These are phyloP conservation scores for Danielia oregonensis DNA, from an alignment of 805 yeast species.

Conservation along the genomic window DNA sequence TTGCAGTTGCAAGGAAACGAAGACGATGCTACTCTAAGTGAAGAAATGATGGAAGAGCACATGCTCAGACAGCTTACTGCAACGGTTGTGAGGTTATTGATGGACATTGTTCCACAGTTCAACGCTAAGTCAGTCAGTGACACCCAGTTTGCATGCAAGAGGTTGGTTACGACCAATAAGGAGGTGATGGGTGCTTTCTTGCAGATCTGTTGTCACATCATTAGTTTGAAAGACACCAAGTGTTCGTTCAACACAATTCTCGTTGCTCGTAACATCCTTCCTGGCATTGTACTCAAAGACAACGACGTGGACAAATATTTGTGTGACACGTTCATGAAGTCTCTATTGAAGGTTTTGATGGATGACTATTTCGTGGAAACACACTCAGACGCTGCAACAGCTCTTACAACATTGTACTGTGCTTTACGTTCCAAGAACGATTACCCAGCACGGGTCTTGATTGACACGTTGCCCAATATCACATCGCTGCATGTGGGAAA, in stretches of 20 bases:
- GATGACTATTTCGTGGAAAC: conserved; percentile 82
- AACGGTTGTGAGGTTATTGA: conserved; percentile 79
- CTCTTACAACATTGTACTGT: conserved; percentile 75
- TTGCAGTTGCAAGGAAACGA: conserved; percentile 54
- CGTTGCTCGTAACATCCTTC: conserved; percentile 69
- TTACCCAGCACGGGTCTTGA: conserved; percentile 60
- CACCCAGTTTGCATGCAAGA: conserved; percentile 63
- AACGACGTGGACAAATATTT: conserved; percentile 72
- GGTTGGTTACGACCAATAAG: conserved; percentile 60
- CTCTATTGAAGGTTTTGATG: conserved; percentile 61
- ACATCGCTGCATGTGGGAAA: conserved; percentile 54
- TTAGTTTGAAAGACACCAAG: conserved; percentile 82
- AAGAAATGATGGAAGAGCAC: conserved; percentile 98
- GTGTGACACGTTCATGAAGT: conserved; percentile 62
- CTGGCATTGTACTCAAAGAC: conserved; percentile 63
- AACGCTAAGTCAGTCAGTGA: conserved; percentile 50
- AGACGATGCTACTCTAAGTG: conserved; percentile 82
- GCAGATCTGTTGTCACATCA: conserved; percentile 68
- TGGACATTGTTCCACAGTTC: conserved; percentile 83
- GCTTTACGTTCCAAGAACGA: conserved; percentile 66
- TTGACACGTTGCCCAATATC: conserved; percentile 51
- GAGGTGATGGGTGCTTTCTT: conserved; percentile 74
- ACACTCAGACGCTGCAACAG: conserved; percentile 88
- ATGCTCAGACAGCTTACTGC: conserved; percentile 89
- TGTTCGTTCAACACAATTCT: conserved; percentile 89